Evolutionary conservation across 1,284 basidiomycete genomes (phyloP).

Genomic region (Fomes fomentarius): DNA sequence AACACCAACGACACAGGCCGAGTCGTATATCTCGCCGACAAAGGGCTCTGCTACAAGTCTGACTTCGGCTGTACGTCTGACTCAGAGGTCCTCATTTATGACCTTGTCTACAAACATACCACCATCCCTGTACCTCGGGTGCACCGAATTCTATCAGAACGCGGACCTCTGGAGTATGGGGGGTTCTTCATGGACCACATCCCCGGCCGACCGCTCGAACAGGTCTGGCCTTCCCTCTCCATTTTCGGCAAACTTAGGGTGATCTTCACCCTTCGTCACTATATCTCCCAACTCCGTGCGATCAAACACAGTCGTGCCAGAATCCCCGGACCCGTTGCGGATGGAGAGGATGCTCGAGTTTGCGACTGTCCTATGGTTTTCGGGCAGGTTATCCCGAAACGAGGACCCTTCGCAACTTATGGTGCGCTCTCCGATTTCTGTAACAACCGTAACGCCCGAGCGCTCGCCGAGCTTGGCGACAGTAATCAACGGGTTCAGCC

Average conservation of each 20-base stretch:
- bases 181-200: conserved; percentile 30
- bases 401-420: conserved; percentile 14
- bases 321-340: conserved; percentile 8
- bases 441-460: neutral
- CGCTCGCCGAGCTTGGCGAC: neutral
- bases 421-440: conserved; percentile 12
- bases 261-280: conserved; percentile 32
- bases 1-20: too few relatives aligned
- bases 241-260: conserved; percentile 28
- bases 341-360: neutral
- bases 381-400: neutral
- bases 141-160: neutral
- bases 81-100: too few relatives aligned
- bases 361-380: neutral
- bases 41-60: too few relatives aligned
- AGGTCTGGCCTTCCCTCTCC: conserved; percentile 29
- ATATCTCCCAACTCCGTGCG: conserved; percentile 31
- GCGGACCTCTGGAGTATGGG: neutral
- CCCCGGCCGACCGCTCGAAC: conserved; percentile 26
- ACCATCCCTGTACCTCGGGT: neutral
- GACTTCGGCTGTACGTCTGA: too few relatives aligned
- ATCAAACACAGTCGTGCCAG: conserved; percentile 9
- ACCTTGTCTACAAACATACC: too few relatives aligned
- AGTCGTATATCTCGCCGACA: too few relatives aligned
- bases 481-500: neutral